These are phyloP conservation scores for Brassica incana DNA, from an alignment of 345 rosid species.

Conservation along the genomic window DNA sequence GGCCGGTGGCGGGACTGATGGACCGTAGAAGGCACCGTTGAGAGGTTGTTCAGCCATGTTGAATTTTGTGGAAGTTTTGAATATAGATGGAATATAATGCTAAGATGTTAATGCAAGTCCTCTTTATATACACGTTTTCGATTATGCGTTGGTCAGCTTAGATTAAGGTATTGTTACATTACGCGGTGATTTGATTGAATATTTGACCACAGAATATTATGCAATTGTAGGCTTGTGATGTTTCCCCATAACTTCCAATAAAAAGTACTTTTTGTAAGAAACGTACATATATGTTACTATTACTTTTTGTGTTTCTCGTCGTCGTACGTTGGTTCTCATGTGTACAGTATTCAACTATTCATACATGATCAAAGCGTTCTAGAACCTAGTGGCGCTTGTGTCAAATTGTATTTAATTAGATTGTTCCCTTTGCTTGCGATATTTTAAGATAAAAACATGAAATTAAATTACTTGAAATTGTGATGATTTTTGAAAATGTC, in stretches of 20 bases:
- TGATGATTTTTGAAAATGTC: too few relatives aligned
- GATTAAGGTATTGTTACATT: slow-evolving; percentile 22
- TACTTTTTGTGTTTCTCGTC: slow-evolving; percentile 1
- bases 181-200: slow-evolving; percentile 28
- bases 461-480: neutral
- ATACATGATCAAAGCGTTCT: slow-evolving; percentile 11
- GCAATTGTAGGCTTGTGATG: slow-evolving; percentile 33
- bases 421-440: neutral
- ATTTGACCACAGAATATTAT: slow-evolving; percentile 36
- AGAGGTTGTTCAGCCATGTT: slow-evolving; percentile 47
- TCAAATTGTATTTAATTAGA: neutral
- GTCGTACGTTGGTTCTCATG: slow-evolving; percentile 1
- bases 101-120: slow-evolving; percentile 13
- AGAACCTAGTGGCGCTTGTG: slow-evolving; percentile 5
- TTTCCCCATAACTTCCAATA: slow-evolving; percentile 22
- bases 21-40: slow-evolving; percentile 77
- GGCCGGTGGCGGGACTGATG: slow-evolving; percentile 55
- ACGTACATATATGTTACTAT: neutral
- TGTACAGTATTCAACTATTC: neutral
- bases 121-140: slow-evolving; percentile 22
- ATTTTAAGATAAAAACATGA: neutral
- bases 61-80: slow-evolving; percentile 25
- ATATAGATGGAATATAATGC: neutral
- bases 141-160: slow-evolving; percentile 26
- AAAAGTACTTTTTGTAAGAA: neutral